A percentile compares a stretch with the other conserved stretches of the same genome.
phyloP scores from a whole-genome alignment of 2,329 filamentous ascomycete genomes.

The Periglandula ipomoeae region DNA sequence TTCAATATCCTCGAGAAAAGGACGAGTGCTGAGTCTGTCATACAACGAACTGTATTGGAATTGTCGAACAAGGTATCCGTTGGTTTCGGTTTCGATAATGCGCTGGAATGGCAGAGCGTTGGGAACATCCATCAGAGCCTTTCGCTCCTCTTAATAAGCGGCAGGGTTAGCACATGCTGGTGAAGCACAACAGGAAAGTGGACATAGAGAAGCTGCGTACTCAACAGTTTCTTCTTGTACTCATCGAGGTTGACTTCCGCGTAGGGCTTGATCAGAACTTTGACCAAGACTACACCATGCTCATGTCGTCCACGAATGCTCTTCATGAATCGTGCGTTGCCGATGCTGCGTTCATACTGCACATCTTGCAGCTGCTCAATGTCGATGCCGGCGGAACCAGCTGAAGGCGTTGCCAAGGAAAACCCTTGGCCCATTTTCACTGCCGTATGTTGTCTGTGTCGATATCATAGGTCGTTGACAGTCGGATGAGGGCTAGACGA shows the following conservation, averaged over 20 bases:
- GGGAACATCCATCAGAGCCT: slow-evolving; percentile 69
- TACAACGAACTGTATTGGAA: slow-evolving; percentile 96
- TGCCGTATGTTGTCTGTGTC: neutral
- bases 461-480: neutral
- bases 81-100: slow-evolving; percentile 82
- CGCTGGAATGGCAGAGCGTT: slow-evolving; percentile 88
- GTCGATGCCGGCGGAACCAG: slow-evolving; percentile 88
- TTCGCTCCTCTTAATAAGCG: slow-evolving; percentile 57
- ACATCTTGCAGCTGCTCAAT: slow-evolving; percentile 85
- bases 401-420: slow-evolving; percentile 83
- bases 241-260: slow-evolving; percentile 68
- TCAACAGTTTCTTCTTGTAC: slow-evolving; percentile 67
- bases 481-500: neutral
- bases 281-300: slow-evolving; percentile 86
- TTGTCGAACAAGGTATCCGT: slow-evolving; percentile 88
- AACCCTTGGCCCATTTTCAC: slow-evolving; percentile 86
- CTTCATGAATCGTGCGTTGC: slow-evolving; percentile 92
- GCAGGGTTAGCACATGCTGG: neutral
- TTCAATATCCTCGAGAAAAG: slow-evolving; percentile 93
- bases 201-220: slow-evolving; percentile 36
- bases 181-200: neutral
- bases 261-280: slow-evolving; percentile 90
- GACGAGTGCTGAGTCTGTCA: slow-evolving; percentile 90
- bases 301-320: slow-evolving; percentile 84
- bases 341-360: slow-evolving; percentile 85